Base-by-base conservation (phyloP, 2,329 filamentous ascomycete genomes). In the Trichoderma atrobrunneum region DNA sequence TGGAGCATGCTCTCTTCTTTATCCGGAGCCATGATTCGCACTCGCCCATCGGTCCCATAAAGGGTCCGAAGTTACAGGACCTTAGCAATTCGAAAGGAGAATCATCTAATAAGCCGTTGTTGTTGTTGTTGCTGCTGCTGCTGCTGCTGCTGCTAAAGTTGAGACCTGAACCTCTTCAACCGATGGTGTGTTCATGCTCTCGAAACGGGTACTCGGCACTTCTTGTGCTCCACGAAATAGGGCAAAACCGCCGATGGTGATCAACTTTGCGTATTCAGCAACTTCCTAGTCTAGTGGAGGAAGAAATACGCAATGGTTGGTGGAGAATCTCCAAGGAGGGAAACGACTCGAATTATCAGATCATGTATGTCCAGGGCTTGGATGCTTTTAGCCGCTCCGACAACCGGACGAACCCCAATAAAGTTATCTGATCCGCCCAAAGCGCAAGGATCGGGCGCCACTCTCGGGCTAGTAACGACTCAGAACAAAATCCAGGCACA, bases 341-440 rank as follows among this genome's bases (percentile, higher is more conserved):
- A 24, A 54, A 43, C 28, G 26, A 39, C 24, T 59, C 14, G 57
- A 21, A 48, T 61, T 69, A 69, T 60, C 54, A 61, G 48, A 61
- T 60, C 57, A 61, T 69, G 34, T 62, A 32, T 51, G 24, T 21
- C 32, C 28, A 16, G 21, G 14, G 39, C 28, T 30, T 39, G n/a
- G 32, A 12, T 54, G 36, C 43, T 18, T 59, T 71, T 57, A 51
- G 51, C 56, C 36, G 51, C 61, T 71, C 70, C 70, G 70, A 71
- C 26, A 48, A 71, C 70, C 54, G 70, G 64, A 32, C 34, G 24
- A 18, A 62, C 39, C 34, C 59, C 72, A 74, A 71, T 73, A 74
- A 73, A 73, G 74, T 76, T 76, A 76, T 76, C 75, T 72, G 75
- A 76, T 76, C 75, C 75, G 75, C 61, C 10, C 34, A 21, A 32